These are phyloP conservation scores for Mortierella antarctica DNA, from an alignment of 192 early-diverging fungal genomes.

Conservation along the genomic window DNA sequence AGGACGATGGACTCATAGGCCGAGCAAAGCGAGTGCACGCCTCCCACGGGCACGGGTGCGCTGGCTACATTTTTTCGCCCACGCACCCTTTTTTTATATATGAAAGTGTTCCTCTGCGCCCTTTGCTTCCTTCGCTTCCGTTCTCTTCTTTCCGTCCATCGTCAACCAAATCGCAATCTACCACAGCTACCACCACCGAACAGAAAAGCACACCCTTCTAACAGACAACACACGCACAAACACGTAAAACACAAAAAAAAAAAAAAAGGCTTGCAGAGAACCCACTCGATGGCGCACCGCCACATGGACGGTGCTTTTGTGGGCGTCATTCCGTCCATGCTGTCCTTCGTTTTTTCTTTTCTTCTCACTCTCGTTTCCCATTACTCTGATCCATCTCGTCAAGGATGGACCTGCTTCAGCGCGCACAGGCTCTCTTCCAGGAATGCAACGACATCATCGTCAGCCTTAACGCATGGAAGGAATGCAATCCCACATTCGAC, in stretches of 20 bases:
- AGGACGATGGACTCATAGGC: too few relatives aligned
- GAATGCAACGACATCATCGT: constrained; percentile 43
- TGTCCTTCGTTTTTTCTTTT: neutral
- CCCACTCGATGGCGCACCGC: neutral
- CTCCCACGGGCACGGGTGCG: too few relatives aligned
- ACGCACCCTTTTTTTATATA: too few relatives aligned
- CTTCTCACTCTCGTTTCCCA: neutral
- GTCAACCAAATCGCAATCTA: neutral
- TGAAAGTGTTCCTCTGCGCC: neutral
- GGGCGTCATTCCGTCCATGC: neutral
- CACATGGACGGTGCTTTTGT: neutral
- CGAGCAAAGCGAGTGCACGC: too few relatives aligned
- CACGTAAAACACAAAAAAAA: neutral
- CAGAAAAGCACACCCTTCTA: neutral
- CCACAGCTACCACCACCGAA: too few relatives aligned
- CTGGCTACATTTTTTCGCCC: too few relatives aligned
- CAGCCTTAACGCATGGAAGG: constrained; percentile 32
- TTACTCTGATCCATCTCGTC: neutral
- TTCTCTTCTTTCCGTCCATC: constrained; percentile 5
- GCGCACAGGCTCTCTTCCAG: constrained; percentile 32
- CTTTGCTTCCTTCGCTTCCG: constrained; percentile 6
- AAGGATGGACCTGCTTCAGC: constrained; percentile 24
- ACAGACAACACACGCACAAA: neutral
- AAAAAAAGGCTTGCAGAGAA: too few relatives aligned
- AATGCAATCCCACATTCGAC: constrained; percentile 17